Base-by-base conservation (phyloP, 768 basidiomycete genomes). In the Pisolithus albus region DNA sequence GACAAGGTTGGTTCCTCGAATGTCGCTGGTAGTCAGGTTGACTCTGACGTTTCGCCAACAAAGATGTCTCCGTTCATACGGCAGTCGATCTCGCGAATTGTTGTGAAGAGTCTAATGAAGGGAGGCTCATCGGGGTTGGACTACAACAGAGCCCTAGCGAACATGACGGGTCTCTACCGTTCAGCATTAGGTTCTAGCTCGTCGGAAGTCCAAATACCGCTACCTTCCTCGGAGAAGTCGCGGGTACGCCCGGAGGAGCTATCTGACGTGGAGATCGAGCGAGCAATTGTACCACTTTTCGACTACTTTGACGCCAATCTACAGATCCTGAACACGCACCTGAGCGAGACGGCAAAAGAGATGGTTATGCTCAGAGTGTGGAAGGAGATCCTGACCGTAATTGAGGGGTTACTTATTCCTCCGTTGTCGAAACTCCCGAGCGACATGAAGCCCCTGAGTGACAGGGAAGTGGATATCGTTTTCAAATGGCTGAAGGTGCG, bases 381-480 rank as follows among this genome's bases (percentile, higher is more conserved):
- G 96, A 98, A 98, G 73, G 95, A 98, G 68, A 84, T 99, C 51
- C 65, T 98, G 61, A 75, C 73, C 19, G 80, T 92, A 16, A 78
- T 98, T 51, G 96, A 97, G 63, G 84, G 82, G 9, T 70, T 98
- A 58, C 79, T 98, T 54, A 84, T 98, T 15, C 96, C 96, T 4
- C 89, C 94, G 3, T 68, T 99, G 51, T 89, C 87, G 5, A 91
- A 95, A 54, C 71, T 80, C 16, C 75, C 85, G 9, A 92, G 92
- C 41, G 88, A 92, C 49, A 86, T 98, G 91, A 87, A 89, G 59
- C 86, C 93, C 1, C 66, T 99, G 63, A 84, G 78, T 24, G 96
- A 98, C 61, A 94, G 95, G 70, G 96, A 97, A 71, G 88, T 98
- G 36, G 96, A 98, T 64, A 86, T 97, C 53, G 95, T 94, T n/a